Evolutionary conservation across 305 asterid species (phyloP).

Genomic region (Fraxinus latifolia): DNA sequence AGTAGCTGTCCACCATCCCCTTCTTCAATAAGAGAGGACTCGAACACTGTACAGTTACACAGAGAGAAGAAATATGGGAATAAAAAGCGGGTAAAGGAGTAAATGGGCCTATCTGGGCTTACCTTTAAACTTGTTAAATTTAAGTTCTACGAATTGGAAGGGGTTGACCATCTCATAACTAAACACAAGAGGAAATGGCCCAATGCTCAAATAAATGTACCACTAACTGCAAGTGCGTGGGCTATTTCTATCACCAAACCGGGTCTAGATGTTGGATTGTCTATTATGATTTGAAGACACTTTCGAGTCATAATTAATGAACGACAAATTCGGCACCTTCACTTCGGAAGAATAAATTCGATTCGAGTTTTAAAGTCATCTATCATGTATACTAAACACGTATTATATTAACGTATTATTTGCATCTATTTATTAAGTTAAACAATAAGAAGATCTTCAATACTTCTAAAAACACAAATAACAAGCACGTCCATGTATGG

Average conservation of each 20-base stretch:
- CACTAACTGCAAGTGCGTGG: conserved; percentile 29
- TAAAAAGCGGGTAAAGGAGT: background rate
- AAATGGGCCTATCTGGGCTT: background rate
- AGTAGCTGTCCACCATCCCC: too few relatives aligned
- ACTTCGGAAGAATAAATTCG: background rate
- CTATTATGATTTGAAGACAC: conserved; percentile 29
- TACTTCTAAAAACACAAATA: background rate
- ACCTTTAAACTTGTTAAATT: background rate
- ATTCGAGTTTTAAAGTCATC: background rate
- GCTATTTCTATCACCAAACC: conserved; percentile 36
- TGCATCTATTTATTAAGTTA: background rate
- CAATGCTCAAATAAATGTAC: conserved; percentile 33
- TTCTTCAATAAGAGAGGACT: too few relatives aligned
- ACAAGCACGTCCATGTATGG: background rate
- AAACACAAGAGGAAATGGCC: conserved; percentile 25
- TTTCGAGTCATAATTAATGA: too few relatives aligned
- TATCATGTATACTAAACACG: background rate
- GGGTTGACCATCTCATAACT: conserved; percentile 34
- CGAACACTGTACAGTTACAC: too few relatives aligned
- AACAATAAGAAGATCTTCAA: background rate
- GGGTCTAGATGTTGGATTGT: conserved; percentile 40
- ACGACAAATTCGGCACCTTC: background rate
- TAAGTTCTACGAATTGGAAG: conserved; percentile 31
- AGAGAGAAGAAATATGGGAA: background rate
- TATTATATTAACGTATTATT: too few relatives aligned